A percentile compares a stretch with the other conserved stretches of the same genome.
These are phyloP conservation scores for Lycium ferocissimum DNA, from an alignment of 257 asterid species.

Conservation along the genomic window DNA sequence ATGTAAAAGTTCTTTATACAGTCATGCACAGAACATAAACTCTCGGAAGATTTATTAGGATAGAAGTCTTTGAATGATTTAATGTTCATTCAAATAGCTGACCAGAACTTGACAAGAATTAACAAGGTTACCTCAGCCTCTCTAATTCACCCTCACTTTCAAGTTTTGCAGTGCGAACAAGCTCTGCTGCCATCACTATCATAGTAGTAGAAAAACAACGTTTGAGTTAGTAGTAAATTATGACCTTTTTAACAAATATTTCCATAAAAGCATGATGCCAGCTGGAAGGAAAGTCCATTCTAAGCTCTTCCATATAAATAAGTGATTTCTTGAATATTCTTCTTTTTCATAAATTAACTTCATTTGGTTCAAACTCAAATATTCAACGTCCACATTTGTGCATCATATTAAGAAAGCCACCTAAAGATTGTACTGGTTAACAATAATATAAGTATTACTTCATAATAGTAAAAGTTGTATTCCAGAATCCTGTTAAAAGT, in stretches of 20 bases:
- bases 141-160: constrained; percentile 72
- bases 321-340: neutral
- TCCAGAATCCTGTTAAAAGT: neutral
- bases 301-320: neutral
- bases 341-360: neutral
- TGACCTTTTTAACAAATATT: neutral
- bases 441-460: neutral
- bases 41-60: neutral
- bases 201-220: constrained; percentile 26
- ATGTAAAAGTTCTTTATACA: neutral
- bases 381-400: neutral
- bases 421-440: neutral
- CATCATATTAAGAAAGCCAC: neutral
- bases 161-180: constrained; percentile 69
- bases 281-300: neutral
- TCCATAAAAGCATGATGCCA: neutral
- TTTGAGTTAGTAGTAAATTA: neutral
- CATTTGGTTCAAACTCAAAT: neutral
- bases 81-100: constrained; percentile 25
- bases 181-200: constrained; percentile 99
- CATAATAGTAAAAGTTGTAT: neutral
- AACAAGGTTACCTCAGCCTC: constrained; percentile 72
- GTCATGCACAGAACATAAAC: neutral
- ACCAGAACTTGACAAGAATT: neutral
- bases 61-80: neutral